Conservation (phyloP, 208 protist species). For the Acanthamoeba quina region DNA sequence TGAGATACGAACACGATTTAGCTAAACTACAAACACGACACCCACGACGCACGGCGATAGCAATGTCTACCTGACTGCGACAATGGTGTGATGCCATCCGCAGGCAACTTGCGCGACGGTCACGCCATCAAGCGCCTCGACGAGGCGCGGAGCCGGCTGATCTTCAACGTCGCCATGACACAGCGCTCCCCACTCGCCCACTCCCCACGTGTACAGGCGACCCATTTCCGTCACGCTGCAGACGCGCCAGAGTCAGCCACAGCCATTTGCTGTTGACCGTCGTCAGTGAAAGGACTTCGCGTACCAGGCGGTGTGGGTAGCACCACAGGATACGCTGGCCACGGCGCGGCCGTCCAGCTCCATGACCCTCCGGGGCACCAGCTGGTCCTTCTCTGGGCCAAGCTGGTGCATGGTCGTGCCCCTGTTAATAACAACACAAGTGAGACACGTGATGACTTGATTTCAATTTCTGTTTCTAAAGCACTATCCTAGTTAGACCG, state of each 20-base stretch:
- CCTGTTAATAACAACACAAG: background rate
- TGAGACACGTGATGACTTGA: too few relatives aligned
- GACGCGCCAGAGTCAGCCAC: background rate
- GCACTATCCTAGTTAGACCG: too few relatives aligned
- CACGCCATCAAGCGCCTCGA: background rate
- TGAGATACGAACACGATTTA: background rate
- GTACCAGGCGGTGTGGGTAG: conserved; percentile 3
- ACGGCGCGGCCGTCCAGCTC: background rate
- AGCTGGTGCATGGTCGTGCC: conserved; percentile 26
- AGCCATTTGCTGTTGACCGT: background rate
- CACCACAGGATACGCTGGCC: conserved; percentile 8
- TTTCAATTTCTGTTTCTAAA: too few relatives aligned
- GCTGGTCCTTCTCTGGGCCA: background rate
- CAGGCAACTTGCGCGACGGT: background rate
- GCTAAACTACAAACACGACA: too few relatives aligned
- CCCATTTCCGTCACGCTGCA: conserved; percentile 31
- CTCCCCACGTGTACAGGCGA: conserved; percentile 5
- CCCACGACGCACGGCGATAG: background rate
- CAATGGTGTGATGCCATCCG: conserved; percentile 1
- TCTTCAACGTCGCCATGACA: background rate
- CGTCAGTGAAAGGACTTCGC: background rate
- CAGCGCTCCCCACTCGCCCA: background rate
- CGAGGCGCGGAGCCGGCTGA: background rate
- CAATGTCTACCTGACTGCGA: background rate
- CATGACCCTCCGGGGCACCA: background rate